phyloP scores from a whole-genome alignment of 305 asterid genomes.

The Plantago coronopus region DNA sequence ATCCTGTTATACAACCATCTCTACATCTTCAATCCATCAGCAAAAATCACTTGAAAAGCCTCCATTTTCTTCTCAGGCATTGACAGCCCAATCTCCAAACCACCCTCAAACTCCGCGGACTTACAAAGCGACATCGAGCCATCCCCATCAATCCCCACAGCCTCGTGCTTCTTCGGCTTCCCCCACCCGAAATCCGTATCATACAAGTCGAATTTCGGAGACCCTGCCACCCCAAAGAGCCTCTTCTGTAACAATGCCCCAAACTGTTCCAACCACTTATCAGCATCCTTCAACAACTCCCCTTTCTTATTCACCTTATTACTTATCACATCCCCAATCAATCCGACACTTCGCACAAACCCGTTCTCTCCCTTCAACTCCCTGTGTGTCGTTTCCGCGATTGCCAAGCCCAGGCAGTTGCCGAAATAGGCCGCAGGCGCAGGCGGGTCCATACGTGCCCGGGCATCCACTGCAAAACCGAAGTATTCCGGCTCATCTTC shows the following conservation, averaged over 20 bases:
- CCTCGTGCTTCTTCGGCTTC: slow-evolving; percentile 32
- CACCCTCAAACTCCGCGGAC: slow-evolving; percentile 36
- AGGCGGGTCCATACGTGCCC: slow-evolving; percentile 33
- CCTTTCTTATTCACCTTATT: slow-evolving; percentile 30
- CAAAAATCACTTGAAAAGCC: slow-evolving; percentile 26
- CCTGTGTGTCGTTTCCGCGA: slow-evolving; percentile 21
- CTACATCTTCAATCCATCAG: slow-evolving; percentile 20
- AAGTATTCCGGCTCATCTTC: slow-evolving; percentile 27
- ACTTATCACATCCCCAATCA: slow-evolving; percentile 27
- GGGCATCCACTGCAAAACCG: slow-evolving; percentile 28
- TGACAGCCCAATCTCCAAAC: slow-evolving; percentile 39
- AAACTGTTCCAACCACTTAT: slow-evolving; percentile 26
- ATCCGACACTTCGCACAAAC: slow-evolving; percentile 24
- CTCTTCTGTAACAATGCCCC: slow-evolving; percentile 17
- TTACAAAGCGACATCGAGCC: slow-evolving; percentile 35
- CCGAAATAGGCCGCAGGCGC: slow-evolving; percentile 39
- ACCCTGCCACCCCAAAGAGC: slow-evolving; percentile 33
- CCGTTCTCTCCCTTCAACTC: slow-evolving; percentile 32
- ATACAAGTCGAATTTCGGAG: slow-evolving; percentile 38
- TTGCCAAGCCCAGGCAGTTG: slow-evolving; percentile 30
- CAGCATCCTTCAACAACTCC: slow-evolving; percentile 32
- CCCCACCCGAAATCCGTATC: slow-evolving; percentile 55
- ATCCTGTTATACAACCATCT: background rate
- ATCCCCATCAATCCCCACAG: slow-evolving; percentile 28
- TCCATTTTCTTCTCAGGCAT: slow-evolving; percentile 27